Evolutionary conservation across 164 flowering plant genomes (phyloP).

Genomic region (Vitis rupestris): DNA sequence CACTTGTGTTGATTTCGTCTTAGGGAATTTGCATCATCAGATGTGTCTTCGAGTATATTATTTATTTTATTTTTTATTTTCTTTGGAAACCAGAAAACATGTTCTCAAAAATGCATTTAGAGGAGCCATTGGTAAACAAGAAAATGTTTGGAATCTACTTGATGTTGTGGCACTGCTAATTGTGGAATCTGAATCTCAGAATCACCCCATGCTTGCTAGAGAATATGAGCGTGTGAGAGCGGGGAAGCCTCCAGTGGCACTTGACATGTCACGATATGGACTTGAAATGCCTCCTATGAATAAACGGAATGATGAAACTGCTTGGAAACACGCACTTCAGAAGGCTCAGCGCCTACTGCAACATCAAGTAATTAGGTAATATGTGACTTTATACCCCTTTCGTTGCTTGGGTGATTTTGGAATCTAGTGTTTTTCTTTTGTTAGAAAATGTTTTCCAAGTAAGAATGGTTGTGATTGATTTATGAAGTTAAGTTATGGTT

Average conservation of each 20-base stretch:
- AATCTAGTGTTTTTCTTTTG: neutral
- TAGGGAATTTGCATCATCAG: too few relatives aligned
- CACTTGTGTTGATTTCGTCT: too few relatives aligned
- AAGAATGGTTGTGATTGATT: too few relatives aligned
- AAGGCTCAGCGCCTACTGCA: conserved; percentile 81
- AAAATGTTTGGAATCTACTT: neutral
- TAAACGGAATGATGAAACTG: conserved; percentile 70
- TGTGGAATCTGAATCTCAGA: conserved; percentile 36
- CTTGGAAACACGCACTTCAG: conserved; percentile 80
- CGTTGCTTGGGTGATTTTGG: neutral
- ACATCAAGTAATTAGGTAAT: conserved; percentile 80
- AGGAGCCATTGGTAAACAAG: neutral
- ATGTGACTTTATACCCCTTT: neutral
- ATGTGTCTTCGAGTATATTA: too few relatives aligned
- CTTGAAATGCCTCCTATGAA: conserved; percentile 65
- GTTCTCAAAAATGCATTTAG: too few relatives aligned
- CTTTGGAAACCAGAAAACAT: too few relatives aligned
- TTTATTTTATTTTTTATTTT: too few relatives aligned
- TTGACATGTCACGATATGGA: conserved; percentile 72
- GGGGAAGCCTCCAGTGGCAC: conserved; percentile 73
- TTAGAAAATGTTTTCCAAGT: too few relatives aligned
- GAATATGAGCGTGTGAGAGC: conserved; percentile 94
- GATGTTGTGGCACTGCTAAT: conserved; percentile 6
- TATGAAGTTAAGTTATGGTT: too few relatives aligned
- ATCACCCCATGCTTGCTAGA: conserved; percentile 89